Conservation (phyloP, 1,284 basidiomycete genomes). For the Entoloma clypeatum region DNA sequence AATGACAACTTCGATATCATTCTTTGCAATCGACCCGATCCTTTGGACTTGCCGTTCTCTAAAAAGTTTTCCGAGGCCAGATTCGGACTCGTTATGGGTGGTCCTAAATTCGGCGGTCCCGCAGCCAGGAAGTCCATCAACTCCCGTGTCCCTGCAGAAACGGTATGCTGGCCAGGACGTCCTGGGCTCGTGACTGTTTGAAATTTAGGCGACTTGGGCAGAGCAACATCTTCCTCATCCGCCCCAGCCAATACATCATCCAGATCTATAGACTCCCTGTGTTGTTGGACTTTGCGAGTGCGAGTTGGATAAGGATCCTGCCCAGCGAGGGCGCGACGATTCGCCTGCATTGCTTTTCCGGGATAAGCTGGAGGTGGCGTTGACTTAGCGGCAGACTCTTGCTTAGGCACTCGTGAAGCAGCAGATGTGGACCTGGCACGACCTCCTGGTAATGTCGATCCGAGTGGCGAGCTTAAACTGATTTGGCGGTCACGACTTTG, state of each 20-base stretch:
- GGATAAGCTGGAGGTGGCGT: constrained; percentile 19
- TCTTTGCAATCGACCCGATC: constrained; percentile 58
- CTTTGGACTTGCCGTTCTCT: constrained; percentile 44
- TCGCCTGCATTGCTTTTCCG: constrained; percentile 18
- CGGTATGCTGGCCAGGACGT: constrained; percentile 12
- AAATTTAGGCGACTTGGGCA: constrained; percentile 26
- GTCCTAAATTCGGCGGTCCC: constrained; percentile 31
- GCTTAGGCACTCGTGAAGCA: constrained; percentile 22
- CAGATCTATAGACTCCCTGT: constrained; percentile 65
- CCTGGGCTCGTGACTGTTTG: constrained; percentile 22
- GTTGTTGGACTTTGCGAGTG: constrained; percentile 48
- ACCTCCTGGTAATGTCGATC: constrained; percentile 19
- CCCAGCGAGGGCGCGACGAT: constrained; percentile 13
- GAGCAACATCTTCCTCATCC: constrained; percentile 47
- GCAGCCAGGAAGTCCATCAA: constrained; percentile 27
- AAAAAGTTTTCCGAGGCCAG: constrained; percentile 19
- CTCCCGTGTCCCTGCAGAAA: constrained; percentile 19
- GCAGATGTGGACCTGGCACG: constrained; percentile 39
- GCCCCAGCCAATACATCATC: constrained; percentile 70
- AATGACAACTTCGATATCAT: constrained; percentile 76
- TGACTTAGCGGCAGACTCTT: constrained; percentile 22
- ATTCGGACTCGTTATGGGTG: constrained; percentile 7
- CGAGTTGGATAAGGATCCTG: constrained; percentile 38
- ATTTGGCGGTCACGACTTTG: constrained; percentile 28
- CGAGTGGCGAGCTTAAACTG: constrained; percentile 31